A percentile compares a stretch with the other conserved stretches of the same genome.
Evolutionary conservation across 371 early-diverging fungal species (phyloP).

Genomic region (Syncephalastrum sp.): DNA sequence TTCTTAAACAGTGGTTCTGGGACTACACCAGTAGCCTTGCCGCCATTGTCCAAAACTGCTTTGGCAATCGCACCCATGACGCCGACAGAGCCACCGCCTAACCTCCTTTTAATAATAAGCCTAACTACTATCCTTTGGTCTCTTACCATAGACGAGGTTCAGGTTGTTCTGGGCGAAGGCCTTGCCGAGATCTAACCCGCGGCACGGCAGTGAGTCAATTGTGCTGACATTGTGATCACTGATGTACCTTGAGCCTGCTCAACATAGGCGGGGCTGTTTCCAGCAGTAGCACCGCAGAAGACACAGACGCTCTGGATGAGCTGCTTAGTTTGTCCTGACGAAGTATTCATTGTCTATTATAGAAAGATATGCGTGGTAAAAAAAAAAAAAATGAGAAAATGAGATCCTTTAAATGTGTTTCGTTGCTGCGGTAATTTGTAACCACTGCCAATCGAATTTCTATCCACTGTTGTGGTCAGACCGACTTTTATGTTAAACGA

Average conservation of each 20-base stretch:
- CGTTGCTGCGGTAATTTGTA: too few species aligned
- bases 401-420: too few species aligned
- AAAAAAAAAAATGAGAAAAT: too few species aligned
- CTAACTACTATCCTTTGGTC: not conserved
- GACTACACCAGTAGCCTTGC: slow-evolving; percentile 66
- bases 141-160: slow-evolving; percentile 76
- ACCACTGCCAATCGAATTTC: too few species aligned
- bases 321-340: too few species aligned
- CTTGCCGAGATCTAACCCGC: slow-evolving; percentile 57
- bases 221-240: not conserved
- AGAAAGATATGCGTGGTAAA: too few species aligned
- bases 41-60: slow-evolving; percentile 54
- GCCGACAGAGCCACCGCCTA: slow-evolving; percentile 77
- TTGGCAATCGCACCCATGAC: slow-evolving; percentile 82
- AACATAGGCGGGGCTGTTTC: slow-evolving; percentile 55
- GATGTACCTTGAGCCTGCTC: slow-evolving; percentile 54
- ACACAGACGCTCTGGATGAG: slow-evolving; percentile 64
- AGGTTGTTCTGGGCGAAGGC: slow-evolving; percentile 60
- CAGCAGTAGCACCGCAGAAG: slow-evolving; percentile 69
- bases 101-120: not conserved
- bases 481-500: too few species aligned
- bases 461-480: too few species aligned
- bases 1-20: slow-evolving; percentile 65
- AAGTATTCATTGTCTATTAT: too few species aligned
- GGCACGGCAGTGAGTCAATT: not conserved